Evolutionary conservation across 306 rosid genomes (phyloP), one percentile per base, ranked within the genome.

Genomic region (Lathyrus sativus): DNA sequence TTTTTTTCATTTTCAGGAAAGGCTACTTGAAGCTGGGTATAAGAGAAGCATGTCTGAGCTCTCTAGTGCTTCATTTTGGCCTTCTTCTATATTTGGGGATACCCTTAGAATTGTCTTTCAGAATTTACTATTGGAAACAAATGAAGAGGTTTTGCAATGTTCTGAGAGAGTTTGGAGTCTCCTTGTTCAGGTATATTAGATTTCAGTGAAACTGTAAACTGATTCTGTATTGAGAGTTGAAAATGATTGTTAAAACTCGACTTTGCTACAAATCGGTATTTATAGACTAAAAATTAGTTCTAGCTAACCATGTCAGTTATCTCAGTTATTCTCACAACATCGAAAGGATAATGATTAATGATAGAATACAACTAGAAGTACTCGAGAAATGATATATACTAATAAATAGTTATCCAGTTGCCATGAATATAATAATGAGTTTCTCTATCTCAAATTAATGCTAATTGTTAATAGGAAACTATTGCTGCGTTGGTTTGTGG

Each of bases 101-200:
- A 93, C 98, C 28, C 95, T 93, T 71, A 77, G 89, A 75, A 88
- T 90, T 74, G 98, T 93, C 62, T 93, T 90, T 72, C 98, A 93
- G 83, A 93, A 93, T 88, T 74, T 90, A 70, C 82, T 93, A 29
- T 78, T 93, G 80, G 98, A 93, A 82, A 86, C 98, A 61, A 90
- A 93, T 79, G 90, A 88, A 11, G 87, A 83, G 67, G 87, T 93
- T 78, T 85, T 93, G 87, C 84, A 77, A 65, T 91, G 88, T 80
- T 93, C 98, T 6, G 96, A 90, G 85, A 82, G 97, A 78, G 98
- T 93, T 66, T 93, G 98, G 98, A 81, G 89, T 83, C 96, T 93
- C 42, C 96, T 93, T 73, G 80, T 93, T 81, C 89, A 90, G 98
- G 98, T 92, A 74, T 56, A 29, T 9, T 56, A 12, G 18, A 56